A percentile compares a stretch with the other conserved stretches of the same genome.
Conservation (phyloP, 2,329 filamentous ascomycete species). For the Aspergillus pseudonomiae region DNA sequence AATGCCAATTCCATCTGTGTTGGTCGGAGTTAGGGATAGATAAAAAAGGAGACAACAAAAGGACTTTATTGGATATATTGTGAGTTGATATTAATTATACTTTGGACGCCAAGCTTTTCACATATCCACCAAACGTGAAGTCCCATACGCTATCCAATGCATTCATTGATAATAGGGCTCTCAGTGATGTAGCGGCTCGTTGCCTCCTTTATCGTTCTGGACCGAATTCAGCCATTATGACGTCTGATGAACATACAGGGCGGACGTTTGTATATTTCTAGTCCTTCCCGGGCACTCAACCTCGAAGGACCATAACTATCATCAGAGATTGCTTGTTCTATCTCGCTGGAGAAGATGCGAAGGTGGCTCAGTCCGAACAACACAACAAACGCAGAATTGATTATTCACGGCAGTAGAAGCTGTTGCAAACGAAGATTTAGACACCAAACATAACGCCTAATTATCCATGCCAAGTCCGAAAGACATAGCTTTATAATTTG, state of each 20-base stretch:
- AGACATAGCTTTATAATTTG: constrained; percentile 24
- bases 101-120: not conserved
- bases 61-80: not conserved
- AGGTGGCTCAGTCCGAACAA: constrained; percentile 7
- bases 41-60: not conserved
- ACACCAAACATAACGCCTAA: constrained; percentile 32
- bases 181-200: not conserved
- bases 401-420: constrained; percentile 18
- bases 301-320: not conserved
- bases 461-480: constrained; percentile 35
- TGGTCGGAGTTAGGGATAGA: not conserved
- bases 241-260: not conserved
- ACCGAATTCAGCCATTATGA: not conserved
- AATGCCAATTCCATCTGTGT: not conserved
- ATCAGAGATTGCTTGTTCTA: not conserved
- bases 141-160: not conserved
- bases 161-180: not conserved
- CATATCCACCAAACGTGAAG: not conserved
- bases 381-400: constrained; percentile 10
- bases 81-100: not conserved
- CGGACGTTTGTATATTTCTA: not conserved
- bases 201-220: not conserved
- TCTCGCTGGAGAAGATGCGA: not conserved
- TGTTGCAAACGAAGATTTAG: constrained; percentile 16
- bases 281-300: not conserved